Evolutionary conservation across 2,329 filamentous ascomycete species (phyloP), one percentile per base, ranked within the genome.

Genomic region (Aspergillus sp.): DNA sequence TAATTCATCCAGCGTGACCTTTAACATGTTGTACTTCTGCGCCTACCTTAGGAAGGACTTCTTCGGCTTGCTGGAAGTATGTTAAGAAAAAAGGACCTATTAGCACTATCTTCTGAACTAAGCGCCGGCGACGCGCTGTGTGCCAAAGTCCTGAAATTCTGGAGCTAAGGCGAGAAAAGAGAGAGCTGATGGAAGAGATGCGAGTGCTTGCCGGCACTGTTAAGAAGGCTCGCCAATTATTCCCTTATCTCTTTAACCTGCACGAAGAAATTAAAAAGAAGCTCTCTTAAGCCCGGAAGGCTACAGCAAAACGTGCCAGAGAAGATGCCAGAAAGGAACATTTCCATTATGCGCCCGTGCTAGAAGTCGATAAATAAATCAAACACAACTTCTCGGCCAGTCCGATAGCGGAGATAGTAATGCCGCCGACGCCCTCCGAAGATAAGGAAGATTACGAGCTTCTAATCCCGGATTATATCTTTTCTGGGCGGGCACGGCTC

Each of bases 1-100:
- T 33, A 66, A 36, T 67, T 64, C 46, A 63, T 66, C 49, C 11
- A 26, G 14, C 51, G 58, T 16, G 56, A 66, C 55, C 60, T 65
- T 41, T 44, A 67, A 36, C 19, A 64, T 63, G 47, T 66, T 8
- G 56, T 66, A 35, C 63, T 66, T 50, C 62, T 67, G 52, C 51
- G 50, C 49, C 60, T 54, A 3, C 42, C 62, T 47, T 36, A 67
- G 54, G 60, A 67, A 42, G 56, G 55, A 53, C 44, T 67, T 4
- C 10, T 65, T 16, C 51, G 51, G 9, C 24, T 56, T 33, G 55
- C 59, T 49, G 50, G 57, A 17, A 64, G 59, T 35, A 67, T 66
- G 51, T 60, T 66, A 33, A 62, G 56, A 44, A 66, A 66, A 36
- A 59, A 57, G 42, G 62, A 66, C 54, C 36, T 45, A 10, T 47